Percentiles rank a stretch among this genome's conserved stretches.
Evolutionary conservation across 306 rosid species (phyloP).

Genomic region (Cucurbita pepo): DNA sequence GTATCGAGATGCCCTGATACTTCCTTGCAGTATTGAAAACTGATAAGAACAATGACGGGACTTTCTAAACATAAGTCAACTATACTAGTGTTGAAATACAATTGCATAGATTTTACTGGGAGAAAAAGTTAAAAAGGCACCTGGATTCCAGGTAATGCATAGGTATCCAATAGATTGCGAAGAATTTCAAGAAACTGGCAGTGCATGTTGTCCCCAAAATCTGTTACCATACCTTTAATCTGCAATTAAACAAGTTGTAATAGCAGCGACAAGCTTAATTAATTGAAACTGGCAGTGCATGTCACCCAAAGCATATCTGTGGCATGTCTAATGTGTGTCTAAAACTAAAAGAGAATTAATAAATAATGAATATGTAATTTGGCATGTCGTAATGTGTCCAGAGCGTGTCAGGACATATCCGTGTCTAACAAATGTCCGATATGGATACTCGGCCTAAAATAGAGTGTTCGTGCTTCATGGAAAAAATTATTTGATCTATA

Average conservation of each 20-base stretch:
- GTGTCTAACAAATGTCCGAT: too few species aligned
- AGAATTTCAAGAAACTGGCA: constrained; percentile 98
- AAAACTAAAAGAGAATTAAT: too few species aligned
- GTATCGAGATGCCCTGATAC: background rate
- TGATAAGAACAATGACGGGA: background rate
- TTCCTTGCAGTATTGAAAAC: background rate
- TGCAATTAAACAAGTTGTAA: constrained; percentile 13
- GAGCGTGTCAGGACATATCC: too few species aligned
- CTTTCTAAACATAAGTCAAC: background rate
- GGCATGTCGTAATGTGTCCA: too few species aligned
- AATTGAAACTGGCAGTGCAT: too few species aligned
- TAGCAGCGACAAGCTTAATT: too few species aligned
- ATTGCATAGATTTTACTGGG: background rate
- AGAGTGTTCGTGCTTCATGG: background rate
- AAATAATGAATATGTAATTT: too few species aligned
- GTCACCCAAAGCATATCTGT: too few species aligned
- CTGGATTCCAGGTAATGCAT: constrained; percentile 78
- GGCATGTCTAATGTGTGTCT: too few species aligned
- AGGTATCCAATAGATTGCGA: constrained; percentile 70
- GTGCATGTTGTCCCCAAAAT: constrained; percentile 85
- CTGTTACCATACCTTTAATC: constrained; percentile 90
- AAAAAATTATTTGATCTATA: too few species aligned
- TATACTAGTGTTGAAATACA: background rate
- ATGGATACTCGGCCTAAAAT: too few species aligned
- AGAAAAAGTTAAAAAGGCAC: constrained; percentile 13